These are phyloP conservation scores for Trichoderma endophyticum DNA, from an alignment of 2,329 filamentous ascomycete genomes.

Conservation along the genomic window DNA sequence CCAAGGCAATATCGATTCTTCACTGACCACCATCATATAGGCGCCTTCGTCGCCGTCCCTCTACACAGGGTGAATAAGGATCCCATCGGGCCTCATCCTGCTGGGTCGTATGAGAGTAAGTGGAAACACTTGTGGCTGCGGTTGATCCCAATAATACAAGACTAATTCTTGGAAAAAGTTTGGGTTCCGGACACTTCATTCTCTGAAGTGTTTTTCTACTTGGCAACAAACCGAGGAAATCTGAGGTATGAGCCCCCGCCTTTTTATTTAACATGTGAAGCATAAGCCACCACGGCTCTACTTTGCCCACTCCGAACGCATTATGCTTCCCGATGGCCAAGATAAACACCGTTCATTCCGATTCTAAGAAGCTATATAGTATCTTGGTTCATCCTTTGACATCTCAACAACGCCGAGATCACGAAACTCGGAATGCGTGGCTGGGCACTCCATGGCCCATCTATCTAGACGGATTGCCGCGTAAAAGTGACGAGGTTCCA, in stretches of 20 bases:
- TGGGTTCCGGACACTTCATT: conserved; percentile 36
- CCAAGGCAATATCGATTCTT: background rate
- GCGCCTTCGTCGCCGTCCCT: conserved; percentile 35
- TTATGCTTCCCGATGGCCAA: background rate
- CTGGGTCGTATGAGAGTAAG: conserved; percentile 35
- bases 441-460: conserved; percentile 35
- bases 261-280: background rate
- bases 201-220: conserved; percentile 35
- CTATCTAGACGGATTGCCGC: conserved; percentile 30
- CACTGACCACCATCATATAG: conserved; percentile 19
- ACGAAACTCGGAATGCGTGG: conserved; percentile 34
- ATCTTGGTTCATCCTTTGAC: conserved; percentile 34
- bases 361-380: conserved; percentile 18
- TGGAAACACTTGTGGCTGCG: background rate
- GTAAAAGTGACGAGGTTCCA: conserved; percentile 27
- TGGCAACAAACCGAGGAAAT: conserved; percentile 32
- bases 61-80: conserved; percentile 32
- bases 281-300: background rate
- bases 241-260: conserved; percentile 23
- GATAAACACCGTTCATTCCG: background rate
- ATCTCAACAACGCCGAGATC: conserved; percentile 30
- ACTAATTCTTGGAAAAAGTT: conserved; percentile 22
- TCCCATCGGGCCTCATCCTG: conserved; percentile 34
- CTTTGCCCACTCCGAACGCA: background rate
- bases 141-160: background rate